A percentile compares a stretch with the other conserved stretches of the same genome.
Conservation (phyloP, 768 basidiomycete species). For the Pisolithus microcarpus region DNA sequence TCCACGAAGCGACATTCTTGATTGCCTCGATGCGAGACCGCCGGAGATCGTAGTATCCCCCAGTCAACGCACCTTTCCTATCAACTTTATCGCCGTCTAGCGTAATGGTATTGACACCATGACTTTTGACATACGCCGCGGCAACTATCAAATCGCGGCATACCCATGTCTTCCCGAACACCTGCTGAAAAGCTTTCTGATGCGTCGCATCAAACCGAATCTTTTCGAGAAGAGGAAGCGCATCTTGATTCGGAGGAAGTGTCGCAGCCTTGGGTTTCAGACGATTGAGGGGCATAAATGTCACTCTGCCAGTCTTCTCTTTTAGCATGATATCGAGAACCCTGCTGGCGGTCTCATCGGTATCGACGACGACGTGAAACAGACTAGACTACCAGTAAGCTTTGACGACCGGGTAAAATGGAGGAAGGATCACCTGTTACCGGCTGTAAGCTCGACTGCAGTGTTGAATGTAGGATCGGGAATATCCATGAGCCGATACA, state of each 20-base stretch:
- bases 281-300: constrained; percentile 97
- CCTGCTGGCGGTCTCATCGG: constrained; percentile 84
- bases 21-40: constrained; percentile 87
- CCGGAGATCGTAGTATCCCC: constrained; percentile 91
- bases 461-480: constrained; percentile 83
- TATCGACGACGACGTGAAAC: constrained; percentile 97
- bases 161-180: constrained; percentile 96
- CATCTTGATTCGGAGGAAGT: constrained; percentile 63
- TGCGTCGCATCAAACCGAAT: constrained; percentile 66
- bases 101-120: constrained; percentile 94
- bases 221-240: constrained; percentile 76
- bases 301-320: constrained; percentile 91
- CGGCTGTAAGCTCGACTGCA: constrained; percentile 91
- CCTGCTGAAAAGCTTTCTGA: constrained; percentile 87
- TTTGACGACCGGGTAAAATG: constrained; percentile 1
- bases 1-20: constrained; percentile 69
- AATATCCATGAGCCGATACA: constrained; percentile 91
- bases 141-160: constrained; percentile 89
- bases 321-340: constrained; percentile 92
- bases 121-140: constrained; percentile 89
- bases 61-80: constrained; percentile 90
- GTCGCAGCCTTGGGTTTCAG: constrained; percentile 68
- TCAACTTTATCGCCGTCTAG: constrained; percentile 97
- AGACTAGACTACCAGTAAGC: constrained; percentile 43
- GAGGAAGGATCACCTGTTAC: constrained; percentile 64